These are phyloP conservation scores for Aspergillus sp. DNA, from an alignment of 2,329 filamentous ascomycete species.

Conservation along the genomic window DNA sequence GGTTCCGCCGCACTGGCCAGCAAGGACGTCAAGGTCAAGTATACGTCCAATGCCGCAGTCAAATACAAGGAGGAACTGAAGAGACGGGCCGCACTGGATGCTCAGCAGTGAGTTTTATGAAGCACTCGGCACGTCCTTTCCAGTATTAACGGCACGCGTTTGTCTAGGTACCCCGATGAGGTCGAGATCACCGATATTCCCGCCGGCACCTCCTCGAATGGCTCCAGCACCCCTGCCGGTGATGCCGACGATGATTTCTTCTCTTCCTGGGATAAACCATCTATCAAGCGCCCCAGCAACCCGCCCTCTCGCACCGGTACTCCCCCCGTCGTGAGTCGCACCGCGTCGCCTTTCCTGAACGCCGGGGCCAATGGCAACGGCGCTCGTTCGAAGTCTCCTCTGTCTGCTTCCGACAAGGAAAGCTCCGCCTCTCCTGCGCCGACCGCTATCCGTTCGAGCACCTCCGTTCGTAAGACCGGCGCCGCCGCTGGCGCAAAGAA, in stretches of 20 bases:
- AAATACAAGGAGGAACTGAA: conserved; percentile 99
- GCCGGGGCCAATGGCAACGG: conserved; percentile 65
- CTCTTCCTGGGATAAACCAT: conserved; percentile 96
- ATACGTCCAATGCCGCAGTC: conserved; percentile 84
- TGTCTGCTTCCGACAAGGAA: conserved; percentile 56
- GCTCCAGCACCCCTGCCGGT: conserved; percentile 71
- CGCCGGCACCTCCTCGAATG: conserved; percentile 59
- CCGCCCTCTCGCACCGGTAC: conserved; percentile 87
- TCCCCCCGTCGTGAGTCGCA: conserved; percentile 75
- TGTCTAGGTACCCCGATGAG: conserved; percentile 71
- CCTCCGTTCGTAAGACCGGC: conserved; percentile 75
- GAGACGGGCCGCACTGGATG: conserved; percentile 76
- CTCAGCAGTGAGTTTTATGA: conserved; percentile 65
- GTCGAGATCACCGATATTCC: conserved; percentile 77
- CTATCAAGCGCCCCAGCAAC: conserved; percentile 93
- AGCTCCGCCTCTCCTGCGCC: conserved; percentile 54
- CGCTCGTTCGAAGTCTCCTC: conserved; percentile 78
- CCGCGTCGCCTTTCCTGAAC: conserved; percentile 85
- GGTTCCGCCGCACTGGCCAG: conserved; percentile 90
- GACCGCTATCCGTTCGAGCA: conserved; percentile 68
- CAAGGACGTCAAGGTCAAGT: conserved; percentile 97
- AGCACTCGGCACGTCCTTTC: neutral
- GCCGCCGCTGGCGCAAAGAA: conserved; percentile 68
- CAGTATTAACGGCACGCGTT: conserved; percentile 10
- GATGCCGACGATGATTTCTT: conserved; percentile 94